Percentiles rank a stretch among this genome's conserved stretches.
Conservation (phyloP, 192 early-diverging fungal species). For the Linderina pennispora region DNA sequence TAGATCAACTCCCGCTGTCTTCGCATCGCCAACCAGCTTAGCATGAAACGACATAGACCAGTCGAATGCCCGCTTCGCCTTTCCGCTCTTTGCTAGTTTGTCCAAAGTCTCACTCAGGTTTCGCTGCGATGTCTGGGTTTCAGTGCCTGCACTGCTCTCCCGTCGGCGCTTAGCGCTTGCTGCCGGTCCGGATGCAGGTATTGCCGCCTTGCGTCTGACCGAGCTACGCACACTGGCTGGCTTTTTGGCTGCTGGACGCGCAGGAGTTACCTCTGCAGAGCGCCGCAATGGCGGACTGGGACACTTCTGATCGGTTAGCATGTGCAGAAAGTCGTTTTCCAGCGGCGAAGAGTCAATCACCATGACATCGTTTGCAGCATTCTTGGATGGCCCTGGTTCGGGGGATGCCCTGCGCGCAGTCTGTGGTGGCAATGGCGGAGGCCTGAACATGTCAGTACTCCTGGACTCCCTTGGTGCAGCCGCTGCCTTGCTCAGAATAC, state of each 20-base stretch:
- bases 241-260: too few relatives aligned
- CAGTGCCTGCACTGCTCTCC: too few relatives aligned
- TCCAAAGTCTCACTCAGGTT: constrained; percentile 29
- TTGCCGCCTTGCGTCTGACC: constrained; percentile 2
- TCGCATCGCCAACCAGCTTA: constrained; percentile 14
- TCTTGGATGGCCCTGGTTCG: too few relatives aligned
- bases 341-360: neutral
- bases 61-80: constrained; percentile 28
- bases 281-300: too few relatives aligned
- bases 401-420: neutral
- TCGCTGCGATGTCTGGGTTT: constrained; percentile 19
- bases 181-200: too few relatives aligned
- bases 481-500: neutral
- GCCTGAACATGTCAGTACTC: too few relatives aligned
- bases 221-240: neutral
- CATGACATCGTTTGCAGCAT: neutral
- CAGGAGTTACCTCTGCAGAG: too few relatives aligned
- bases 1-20: constrained; percentile 16
- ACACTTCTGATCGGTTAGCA: too few relatives aligned
- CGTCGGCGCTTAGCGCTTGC: too few relatives aligned
- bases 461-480: neutral
- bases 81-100: constrained; percentile 29
- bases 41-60: constrained; percentile 22
- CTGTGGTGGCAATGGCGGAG: neutral
- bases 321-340: too few relatives aligned